Evolutionary conservation across 2,329 filamentous ascomycete genomes (phyloP).

Genomic region (Beauveria australis): DNA sequence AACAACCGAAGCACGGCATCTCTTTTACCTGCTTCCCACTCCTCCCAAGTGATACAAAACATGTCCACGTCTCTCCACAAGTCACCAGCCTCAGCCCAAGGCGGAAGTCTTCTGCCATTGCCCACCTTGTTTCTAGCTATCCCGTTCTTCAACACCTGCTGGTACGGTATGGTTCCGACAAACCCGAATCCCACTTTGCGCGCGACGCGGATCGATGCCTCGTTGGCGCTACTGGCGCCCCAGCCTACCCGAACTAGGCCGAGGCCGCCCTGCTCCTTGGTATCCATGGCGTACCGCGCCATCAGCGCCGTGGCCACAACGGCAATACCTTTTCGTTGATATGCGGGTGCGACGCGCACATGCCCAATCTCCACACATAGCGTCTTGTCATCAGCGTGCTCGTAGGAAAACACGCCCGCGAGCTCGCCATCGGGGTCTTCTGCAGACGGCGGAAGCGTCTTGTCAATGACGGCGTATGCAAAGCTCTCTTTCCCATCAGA

Average conservation of each 20-base stretch:
- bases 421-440: background rate
- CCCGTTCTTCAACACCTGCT: background rate
- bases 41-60: conserved; percentile 3
- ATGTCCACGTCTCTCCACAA: conserved; percentile 1
- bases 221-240: conserved; percentile 2
- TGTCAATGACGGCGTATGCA: conserved; percentile 3
- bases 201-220: background rate
- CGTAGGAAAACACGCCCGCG: background rate
- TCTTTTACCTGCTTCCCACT: background rate
- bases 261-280: background rate
- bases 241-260: background rate
- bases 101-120: background rate
- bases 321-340: background rate
- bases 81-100: background rate
- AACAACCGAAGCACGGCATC: background rate
- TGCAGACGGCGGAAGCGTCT: background rate
- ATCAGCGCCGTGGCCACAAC: background rate
- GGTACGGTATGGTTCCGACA: background rate
- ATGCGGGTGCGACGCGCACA: background rate
- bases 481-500: background rate
- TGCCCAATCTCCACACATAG: background rate
- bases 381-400: background rate
- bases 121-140: background rate
- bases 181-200: background rate
- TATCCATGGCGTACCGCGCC: background rate